Conservation (phyloP, 2,329 filamentous ascomycete genomes). For the Leptographium flavum region DNA sequence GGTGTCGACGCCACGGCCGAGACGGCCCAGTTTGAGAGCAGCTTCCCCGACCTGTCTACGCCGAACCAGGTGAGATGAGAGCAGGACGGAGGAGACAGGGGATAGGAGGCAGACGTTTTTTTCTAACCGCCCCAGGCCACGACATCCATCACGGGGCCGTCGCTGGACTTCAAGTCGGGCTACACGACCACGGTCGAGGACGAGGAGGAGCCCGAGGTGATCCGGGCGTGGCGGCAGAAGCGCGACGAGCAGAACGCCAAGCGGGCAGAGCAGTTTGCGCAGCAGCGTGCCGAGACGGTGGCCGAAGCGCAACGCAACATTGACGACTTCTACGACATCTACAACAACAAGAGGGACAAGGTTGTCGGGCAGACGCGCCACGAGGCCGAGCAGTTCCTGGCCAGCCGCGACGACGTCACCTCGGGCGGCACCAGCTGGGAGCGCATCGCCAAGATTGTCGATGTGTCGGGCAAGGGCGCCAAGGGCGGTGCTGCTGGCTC, state of each 20-base stretch:
- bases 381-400: constrained; percentile 87
- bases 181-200: constrained; percentile 42
- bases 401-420: constrained; percentile 78
- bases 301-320: constrained; percentile 87
- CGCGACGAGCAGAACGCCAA: constrained; percentile 72
- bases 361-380: constrained; percentile 72
- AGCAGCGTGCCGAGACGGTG: constrained; percentile 73
- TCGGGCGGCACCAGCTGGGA: constrained; percentile 97
- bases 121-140: not conserved
- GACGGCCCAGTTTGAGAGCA: constrained; percentile 59
- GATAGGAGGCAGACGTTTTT: not conserved
- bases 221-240: constrained; percentile 84
- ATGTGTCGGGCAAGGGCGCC: constrained; percentile 83
- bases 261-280: constrained; percentile 68
- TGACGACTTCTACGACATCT: constrained; percentile 98
- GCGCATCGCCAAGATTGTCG: constrained; percentile 93
- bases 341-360: constrained; percentile 97
- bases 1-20: no score
- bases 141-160: constrained; percentile 62
- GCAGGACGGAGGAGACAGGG: not conserved
- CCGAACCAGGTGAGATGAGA: constrained; percentile 46
- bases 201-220: constrained; percentile 78
- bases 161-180: constrained; percentile 47
- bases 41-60: constrained; percentile 67
- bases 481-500: constrained; percentile 79